Evolutionary conservation across 106 monocot species (phyloP).

Genomic region (Dioscorea dumetorum): DNA sequence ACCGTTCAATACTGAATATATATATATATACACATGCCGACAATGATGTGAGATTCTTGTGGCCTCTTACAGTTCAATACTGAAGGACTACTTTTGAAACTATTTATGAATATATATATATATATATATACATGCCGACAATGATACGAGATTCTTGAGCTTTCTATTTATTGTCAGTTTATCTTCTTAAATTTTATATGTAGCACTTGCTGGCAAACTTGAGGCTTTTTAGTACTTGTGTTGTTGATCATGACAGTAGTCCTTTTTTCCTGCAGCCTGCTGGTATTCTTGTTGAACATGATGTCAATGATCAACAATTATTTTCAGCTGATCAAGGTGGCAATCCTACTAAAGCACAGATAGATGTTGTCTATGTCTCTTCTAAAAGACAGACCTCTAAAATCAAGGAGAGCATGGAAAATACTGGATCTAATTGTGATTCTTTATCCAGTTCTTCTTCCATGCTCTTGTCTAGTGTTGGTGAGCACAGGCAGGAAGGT

Average conservation of each 20-base stretch:
- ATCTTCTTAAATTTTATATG: not conserved
- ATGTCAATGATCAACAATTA: constrained; percentile 17
- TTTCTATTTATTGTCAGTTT: not conserved
- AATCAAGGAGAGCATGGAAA: constrained; percentile 2
- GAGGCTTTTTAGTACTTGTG: constrained; percentile 8
- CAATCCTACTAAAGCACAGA: not conserved
- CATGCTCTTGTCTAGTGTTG: constrained; percentile 4
- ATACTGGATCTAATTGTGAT: not conserved
- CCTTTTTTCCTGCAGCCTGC: not conserved
- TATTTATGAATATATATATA: too few relatives aligned
- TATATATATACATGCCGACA: too few relatives aligned
- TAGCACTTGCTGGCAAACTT: not conserved
- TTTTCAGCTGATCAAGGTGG: constrained; percentile 15
- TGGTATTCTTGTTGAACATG: constrained; percentile 30
- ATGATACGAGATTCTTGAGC: too few relatives aligned
- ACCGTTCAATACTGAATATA: too few relatives aligned
- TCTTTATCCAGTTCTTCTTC: constrained; percentile 11
- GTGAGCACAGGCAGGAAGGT: not conserved
- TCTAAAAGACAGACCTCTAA: constrained; percentile 2
- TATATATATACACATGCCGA: too few relatives aligned
- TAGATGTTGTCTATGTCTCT: not conserved
- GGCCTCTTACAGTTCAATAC: too few relatives aligned
- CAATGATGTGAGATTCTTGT: too few relatives aligned
- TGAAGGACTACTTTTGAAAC: too few relatives aligned
- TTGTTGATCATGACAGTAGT: not conserved